phyloP scores from a whole-genome alignment of 345 rosid species.

The Citrus medica region DNA sequence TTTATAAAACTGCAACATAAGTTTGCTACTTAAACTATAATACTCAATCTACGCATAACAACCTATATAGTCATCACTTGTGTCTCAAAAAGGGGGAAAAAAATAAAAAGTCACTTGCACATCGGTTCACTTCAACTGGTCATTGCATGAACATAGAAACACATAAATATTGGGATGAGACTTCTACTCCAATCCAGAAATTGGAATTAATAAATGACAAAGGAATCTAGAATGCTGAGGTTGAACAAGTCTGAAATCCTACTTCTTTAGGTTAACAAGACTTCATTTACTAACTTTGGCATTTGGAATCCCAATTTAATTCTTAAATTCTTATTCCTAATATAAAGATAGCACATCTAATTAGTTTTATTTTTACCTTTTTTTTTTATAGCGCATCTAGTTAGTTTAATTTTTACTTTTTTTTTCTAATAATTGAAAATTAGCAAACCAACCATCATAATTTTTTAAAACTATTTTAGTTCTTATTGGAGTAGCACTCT shows the following conservation, averaged over 20 bases:
- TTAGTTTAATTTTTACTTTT: background rate
- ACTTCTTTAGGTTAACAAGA: background rate
- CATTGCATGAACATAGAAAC: background rate
- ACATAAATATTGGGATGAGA: background rate
- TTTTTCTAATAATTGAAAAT: background rate
- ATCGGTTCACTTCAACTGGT: background rate
- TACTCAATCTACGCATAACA: too few relatives aligned
- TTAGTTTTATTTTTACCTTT: background rate
- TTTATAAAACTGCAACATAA: background rate
- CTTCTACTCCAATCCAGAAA: background rate
- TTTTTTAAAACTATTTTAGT: too few relatives aligned
- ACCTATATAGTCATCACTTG: background rate
- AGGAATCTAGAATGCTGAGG: background rate
- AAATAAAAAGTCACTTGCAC: background rate
- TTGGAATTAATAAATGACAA: background rate
- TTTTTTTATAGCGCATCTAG: too few relatives aligned
- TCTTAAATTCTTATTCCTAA: background rate
- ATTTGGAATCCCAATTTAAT: background rate
- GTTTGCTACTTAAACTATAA: background rate
- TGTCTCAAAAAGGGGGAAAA: background rate
- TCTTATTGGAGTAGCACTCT: background rate
- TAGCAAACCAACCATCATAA: background rate
- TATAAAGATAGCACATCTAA: background rate
- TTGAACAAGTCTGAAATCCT: background rate
- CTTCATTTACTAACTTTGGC: background rate